phyloP scores from a whole-genome alignment of 306 rosid species.

The Fragaria ananassa region DNA sequence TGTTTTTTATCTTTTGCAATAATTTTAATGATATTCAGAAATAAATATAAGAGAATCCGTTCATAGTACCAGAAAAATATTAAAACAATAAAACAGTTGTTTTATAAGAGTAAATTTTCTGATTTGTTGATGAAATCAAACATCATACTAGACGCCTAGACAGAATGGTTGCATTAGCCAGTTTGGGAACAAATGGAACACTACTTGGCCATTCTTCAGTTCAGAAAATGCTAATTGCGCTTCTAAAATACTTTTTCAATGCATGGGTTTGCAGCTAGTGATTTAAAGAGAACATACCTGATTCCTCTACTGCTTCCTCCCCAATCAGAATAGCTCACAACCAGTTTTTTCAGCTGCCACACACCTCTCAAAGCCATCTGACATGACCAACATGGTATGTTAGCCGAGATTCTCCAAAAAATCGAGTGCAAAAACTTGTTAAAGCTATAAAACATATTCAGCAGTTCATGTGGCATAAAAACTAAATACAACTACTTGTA shows the following conservation, averaged over 20 bases:
- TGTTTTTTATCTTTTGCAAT: background rate
- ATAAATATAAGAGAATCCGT: no score
- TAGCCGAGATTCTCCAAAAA: background rate
- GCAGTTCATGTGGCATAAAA: background rate
- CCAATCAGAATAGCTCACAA: slow-evolving; percentile 79
- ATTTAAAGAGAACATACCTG: slow-evolving; percentile 38
- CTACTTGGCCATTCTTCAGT: background rate
- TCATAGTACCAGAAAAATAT: no score
- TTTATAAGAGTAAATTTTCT: background rate
- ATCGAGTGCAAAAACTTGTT: background rate
- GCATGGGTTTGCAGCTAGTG: background rate
- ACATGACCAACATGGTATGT: background rate
- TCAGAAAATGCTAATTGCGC: background rate
- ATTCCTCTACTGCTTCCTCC: slow-evolving; percentile 94
- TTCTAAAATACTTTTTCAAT: background rate
- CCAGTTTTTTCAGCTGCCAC: slow-evolving; percentile 79
- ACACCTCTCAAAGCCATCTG: slow-evolving; percentile 86
- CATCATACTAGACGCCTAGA: background rate
- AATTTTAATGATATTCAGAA: no score
- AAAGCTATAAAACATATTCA: background rate
- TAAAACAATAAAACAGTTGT: background rate
- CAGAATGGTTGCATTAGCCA: background rate
- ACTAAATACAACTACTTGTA: background rate
- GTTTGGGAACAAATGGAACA: background rate
- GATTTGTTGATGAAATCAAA: background rate